Evolutionary conservation across 2,329 filamentous ascomycete genomes (phyloP).

Genomic region (Penicillium sp.): DNA sequence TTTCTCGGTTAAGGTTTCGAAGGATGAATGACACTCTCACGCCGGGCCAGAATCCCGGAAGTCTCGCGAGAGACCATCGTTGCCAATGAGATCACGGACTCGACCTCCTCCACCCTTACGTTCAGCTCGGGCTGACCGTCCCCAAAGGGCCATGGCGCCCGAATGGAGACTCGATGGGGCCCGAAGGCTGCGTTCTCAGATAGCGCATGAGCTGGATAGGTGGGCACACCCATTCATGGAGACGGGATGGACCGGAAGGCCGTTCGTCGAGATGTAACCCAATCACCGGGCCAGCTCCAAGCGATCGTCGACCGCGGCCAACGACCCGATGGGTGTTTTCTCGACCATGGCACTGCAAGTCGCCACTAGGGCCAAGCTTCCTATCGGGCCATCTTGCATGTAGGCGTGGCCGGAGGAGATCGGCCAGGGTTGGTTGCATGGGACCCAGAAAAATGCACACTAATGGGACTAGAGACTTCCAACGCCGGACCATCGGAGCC

Average conservation of each 20-base stretch:
- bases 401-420: constrained; percentile 5
- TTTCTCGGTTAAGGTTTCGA: background rate
- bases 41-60: constrained; percentile 1
- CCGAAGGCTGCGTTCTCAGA: constrained; percentile 1
- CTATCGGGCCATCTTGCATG: constrained; percentile 6
- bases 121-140: background rate
- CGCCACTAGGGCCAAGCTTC: constrained; percentile 5
- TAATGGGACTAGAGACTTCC: background rate
- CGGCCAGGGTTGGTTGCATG: constrained; percentile 2
- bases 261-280: constrained; percentile 11
- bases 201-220: constrained; percentile 2
- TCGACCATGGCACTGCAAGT: background rate
- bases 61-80: constrained; percentile 5
- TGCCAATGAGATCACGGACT: constrained; percentile 16
- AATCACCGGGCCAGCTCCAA: constrained; percentile 2
- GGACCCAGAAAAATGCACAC: constrained; percentile 4
- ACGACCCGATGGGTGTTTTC: background rate
- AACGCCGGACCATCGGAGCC: constrained; percentile 6
- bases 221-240: background rate
- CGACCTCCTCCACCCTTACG: constrained; percentile 5
- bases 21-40: constrained; percentile 18
- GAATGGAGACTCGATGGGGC: constrained; percentile 1
- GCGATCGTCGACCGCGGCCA: constrained; percentile 1
- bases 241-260: constrained; percentile 9
- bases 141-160: constrained; percentile 2